A percentile compares a stretch with the other conserved stretches of the same genome.
Evolutionary conservation across 169 alveolate genomes (phyloP).

Genomic region (Plasmodium relictum): DNA sequence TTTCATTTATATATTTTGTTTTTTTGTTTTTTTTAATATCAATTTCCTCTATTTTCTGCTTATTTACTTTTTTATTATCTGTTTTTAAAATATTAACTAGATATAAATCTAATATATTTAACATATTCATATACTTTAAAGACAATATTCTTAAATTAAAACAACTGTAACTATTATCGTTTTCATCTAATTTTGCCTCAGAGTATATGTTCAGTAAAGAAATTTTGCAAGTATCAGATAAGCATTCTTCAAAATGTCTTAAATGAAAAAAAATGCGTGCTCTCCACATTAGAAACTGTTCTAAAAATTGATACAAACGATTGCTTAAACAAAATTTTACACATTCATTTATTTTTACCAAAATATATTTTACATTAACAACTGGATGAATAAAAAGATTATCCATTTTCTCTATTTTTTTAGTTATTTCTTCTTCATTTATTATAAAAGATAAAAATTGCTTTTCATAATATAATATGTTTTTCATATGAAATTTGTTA

Average conservation of each 20-base stretch:
- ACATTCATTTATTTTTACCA: conserved; percentile 23
- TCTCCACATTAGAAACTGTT: conserved; percentile 52
- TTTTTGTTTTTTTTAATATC: conserved; percentile 1
- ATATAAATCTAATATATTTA: conserved; percentile 21
- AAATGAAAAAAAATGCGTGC: conserved; percentile 58
- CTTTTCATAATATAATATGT: conserved; percentile 16
- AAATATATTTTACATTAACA: conserved; percentile 6
- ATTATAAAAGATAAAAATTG: conserved; percentile 39
- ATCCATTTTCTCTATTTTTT: conserved; percentile 3
- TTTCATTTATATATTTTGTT: conserved; percentile 21
- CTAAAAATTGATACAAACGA: conserved; percentile 44
- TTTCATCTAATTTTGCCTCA: conserved; percentile 10
- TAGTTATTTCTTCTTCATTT: conserved; percentile 44
- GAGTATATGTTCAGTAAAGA: conserved; percentile 29
- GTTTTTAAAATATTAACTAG: conserved; percentile 13
- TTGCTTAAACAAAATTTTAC: conserved; percentile 24
- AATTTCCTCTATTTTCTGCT: not conserved
- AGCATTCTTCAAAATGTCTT: conserved; percentile 5
- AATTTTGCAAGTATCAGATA: conserved; percentile 54
- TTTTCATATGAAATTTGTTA: not conserved
- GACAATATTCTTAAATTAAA: conserved; percentile 6
- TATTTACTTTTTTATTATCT: not conserved
- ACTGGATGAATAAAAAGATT: not conserved
- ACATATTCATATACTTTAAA: conserved; percentile 21
- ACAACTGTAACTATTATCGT: conserved; percentile 9